Evolutionary conservation across 1,284 basidiomycete genomes (phyloP).

Genomic region (Coniophora puteana): DNA sequence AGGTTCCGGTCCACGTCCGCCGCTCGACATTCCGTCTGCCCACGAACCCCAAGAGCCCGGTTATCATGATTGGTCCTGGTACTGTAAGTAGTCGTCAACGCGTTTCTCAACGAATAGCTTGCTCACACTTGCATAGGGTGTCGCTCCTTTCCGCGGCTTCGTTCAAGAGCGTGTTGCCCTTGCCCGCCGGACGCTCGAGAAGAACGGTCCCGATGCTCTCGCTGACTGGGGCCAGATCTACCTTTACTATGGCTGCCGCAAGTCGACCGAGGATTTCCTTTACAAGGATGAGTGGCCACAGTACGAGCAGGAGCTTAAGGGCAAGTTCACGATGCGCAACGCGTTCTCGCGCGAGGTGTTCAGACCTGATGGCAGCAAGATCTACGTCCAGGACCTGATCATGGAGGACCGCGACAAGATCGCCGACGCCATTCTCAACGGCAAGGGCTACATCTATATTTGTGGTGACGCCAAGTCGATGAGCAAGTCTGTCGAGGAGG

Average conservation of each 20-base stretch:
- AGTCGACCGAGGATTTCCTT: slow-evolving; percentile 85
- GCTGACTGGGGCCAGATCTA: slow-evolving; percentile 94
- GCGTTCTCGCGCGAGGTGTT: slow-evolving; percentile 88
- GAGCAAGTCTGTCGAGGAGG: slow-evolving; percentile 92
- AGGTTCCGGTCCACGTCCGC: slow-evolving; percentile 91
- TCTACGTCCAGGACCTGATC: slow-evolving; percentile 97
- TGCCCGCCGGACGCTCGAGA: slow-evolving; percentile 89
- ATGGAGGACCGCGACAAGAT: slow-evolving; percentile 82
- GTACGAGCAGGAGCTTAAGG: slow-evolving; percentile 83
- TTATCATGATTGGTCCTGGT: slow-evolving; percentile 98
- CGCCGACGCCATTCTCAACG: slow-evolving; percentile 86
- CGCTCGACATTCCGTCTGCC: slow-evolving; percentile 96
- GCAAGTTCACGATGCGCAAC: slow-evolving; percentile 85
- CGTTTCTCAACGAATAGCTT: slow-evolving; percentile 10
- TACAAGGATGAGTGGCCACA: slow-evolving; percentile 95
- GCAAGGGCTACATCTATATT: slow-evolving; percentile 93
- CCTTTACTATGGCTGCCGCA: slow-evolving; percentile 95
- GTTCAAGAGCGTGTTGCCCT: slow-evolving; percentile 96
- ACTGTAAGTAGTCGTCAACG: slow-evolving; percentile 60
- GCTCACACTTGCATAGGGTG: slow-evolving; percentile 55
- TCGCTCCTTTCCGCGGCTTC: slow-evolving; percentile 98
- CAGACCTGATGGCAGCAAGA: slow-evolving; percentile 91
- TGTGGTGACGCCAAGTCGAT: slow-evolving; percentile 98
- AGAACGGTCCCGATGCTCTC: slow-evolving; percentile 89
- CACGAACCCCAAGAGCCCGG: slow-evolving; percentile 95